Evolutionary conservation across 768 basidiomycete species (phyloP).

Genomic region (Porpolomopsis calyptriformis): DNA sequence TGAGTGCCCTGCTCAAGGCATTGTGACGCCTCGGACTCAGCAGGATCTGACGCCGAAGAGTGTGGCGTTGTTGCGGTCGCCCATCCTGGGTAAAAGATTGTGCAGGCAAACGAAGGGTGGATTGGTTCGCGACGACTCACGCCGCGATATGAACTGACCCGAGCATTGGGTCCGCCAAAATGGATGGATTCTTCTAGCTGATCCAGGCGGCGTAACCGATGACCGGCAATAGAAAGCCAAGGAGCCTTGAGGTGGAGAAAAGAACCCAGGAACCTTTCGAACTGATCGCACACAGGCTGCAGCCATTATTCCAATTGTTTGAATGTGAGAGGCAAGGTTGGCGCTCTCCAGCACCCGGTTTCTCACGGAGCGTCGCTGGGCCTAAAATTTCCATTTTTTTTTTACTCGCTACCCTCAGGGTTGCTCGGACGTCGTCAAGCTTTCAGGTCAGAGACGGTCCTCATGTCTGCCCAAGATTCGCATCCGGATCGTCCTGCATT

Average conservation of each 20-base stretch:
- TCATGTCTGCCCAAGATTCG: not conserved
- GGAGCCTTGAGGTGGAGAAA: slow-evolving; percentile 4
- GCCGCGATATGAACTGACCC: slow-evolving; percentile 14
- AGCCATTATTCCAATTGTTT: slow-evolving; percentile 3
- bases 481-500: slow-evolving; percentile 27
- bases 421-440: not conserved
- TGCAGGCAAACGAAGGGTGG: not conserved
- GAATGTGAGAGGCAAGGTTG: slow-evolving; percentile 3
- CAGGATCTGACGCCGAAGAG: slow-evolving; percentile 75
- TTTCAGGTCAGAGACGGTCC: not conserved
- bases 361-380: not conserved
- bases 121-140: slow-evolving; percentile 16
- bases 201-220: slow-evolving; percentile 11
- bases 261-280: slow-evolving; percentile 4
- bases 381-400: slow-evolving; percentile 1
- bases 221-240: slow-evolving; percentile 7
- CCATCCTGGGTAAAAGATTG: slow-evolving; percentile 41
- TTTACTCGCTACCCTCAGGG: not conserved
- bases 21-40: slow-evolving; percentile 65
- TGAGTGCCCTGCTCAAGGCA: slow-evolving; percentile 77
- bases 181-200: slow-evolving; percentile 1
- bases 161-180: slow-evolving; percentile 14
- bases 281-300: not conserved
- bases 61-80: slow-evolving; percentile 73
- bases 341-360: not conserved